Conservation (phyloP, 2,329 filamentous ascomycete species). For the Saccharata proteae region DNA sequence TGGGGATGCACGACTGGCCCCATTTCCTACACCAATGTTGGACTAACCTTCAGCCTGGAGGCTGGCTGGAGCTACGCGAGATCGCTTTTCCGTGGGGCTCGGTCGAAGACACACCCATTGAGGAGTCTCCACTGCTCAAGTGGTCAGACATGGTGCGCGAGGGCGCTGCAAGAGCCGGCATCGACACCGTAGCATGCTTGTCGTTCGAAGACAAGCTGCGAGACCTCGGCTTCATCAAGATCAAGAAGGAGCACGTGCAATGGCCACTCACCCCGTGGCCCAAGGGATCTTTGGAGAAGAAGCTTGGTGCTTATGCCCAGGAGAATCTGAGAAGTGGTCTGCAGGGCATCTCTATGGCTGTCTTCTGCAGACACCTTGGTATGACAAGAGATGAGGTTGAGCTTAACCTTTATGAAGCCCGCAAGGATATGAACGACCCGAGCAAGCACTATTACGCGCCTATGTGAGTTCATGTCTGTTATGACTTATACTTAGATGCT, state of each 20-base stretch:
- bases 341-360: constrained; percentile 3
- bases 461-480: background rate
- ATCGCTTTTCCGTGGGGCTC: constrained; percentile 11
- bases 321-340: constrained; percentile 4
- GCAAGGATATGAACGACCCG: constrained; percentile 1
- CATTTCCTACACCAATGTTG: constrained; percentile 28
- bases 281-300: constrained; percentile 1
- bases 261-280: constrained; percentile 6
- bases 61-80: constrained; percentile 36
- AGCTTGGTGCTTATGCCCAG: background rate
- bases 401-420: background rate
- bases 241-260: background rate
- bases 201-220: constrained; percentile 11
- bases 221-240: background rate
- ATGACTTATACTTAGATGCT: no score
- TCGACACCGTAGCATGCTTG: constrained; percentile 24
- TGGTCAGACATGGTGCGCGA: constrained; percentile 3
- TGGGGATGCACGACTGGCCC: constrained; percentile 39
- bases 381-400: constrained; percentile 2
- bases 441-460: background rate
- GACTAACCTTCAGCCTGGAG: constrained; percentile 30
- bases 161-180: constrained; percentile 9
- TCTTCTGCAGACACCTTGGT: constrained; percentile 5
- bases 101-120: background rate
- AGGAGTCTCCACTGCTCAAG: background rate